Base-by-base conservation (phyloP, 331 rosid genomes). In the Pyracantha coccinea region DNA sequence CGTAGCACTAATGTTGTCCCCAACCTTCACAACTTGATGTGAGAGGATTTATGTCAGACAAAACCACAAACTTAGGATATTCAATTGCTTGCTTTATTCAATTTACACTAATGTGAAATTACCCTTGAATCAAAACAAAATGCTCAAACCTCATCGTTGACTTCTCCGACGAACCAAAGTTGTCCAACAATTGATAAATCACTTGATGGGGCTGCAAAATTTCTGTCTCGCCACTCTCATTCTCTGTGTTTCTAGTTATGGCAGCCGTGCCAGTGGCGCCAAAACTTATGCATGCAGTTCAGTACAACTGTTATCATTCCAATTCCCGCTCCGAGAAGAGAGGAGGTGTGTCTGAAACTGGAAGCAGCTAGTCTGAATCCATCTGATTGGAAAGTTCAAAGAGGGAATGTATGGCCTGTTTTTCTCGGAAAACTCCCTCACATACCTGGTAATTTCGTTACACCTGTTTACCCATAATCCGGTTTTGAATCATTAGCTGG, bases 371-470 rank as follows among this genome's bases (percentile, higher is more conserved):
- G 84, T 71, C 33, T 92, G 1, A 90, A 90, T 61, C 85, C 96
- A 2, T 0, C 86, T 78, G 97, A 92, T 77, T 92, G 96, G 91
- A 85, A 86, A 84, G 80, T 92, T 80, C 96, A 90, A 70, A 87
- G 71, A 60, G 97, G 96, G 50, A 0, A 28, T 29, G 14, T 73
- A 8, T 78, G 92, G 27, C 82, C 90, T 54, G 27, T 86, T 57
- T 6, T 82, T 7, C 97, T 94, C 19, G 54, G 85, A 55, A 69
- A 50, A 8, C 74, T 90, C 45, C 92, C 96, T 60, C 71, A 85
- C 52, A 77, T 74, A 62, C 94, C 90, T 11, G 80, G 88, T 87
- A 87, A 71, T 44, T 64, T 75, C 44, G 2, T 68, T 52, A 13
- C 23, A 8, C 4, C 16, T 24, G 2, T 61, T 20, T 58, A 6